Evolutionary conservation across 2,329 filamentous ascomycete genomes (phyloP).

Genomic region (Blastomyces parvus): DNA sequence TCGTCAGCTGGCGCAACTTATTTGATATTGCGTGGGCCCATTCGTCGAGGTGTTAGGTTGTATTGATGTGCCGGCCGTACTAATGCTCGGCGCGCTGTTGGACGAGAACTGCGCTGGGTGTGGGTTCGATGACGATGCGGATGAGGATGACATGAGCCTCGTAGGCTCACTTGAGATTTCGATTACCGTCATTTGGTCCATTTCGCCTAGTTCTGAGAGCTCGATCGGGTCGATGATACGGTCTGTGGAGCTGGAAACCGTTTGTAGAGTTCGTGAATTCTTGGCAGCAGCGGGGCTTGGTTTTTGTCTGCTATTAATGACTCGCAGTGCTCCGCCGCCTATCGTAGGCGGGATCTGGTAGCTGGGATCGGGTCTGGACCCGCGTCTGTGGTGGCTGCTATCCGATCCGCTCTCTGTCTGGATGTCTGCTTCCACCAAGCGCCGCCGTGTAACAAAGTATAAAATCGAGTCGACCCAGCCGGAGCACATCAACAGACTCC

Average conservation of each 20-base stretch:
- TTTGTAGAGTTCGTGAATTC: background rate
- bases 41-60: background rate
- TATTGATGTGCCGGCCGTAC: background rate
- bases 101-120: background rate
- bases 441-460: conserved; percentile 48
- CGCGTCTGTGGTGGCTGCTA: background rate
- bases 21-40: background rate
- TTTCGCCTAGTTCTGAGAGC: background rate
- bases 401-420: background rate
- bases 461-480: conserved; percentile 50
- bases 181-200: background rate
- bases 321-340: background rate
- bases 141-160: background rate
- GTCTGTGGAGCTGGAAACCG: background rate
- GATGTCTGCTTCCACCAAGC: conserved; percentile 33
- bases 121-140: background rate
- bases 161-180: conserved; percentile 5
- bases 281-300: background rate
- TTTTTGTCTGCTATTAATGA: background rate
- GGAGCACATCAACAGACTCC: conserved; percentile 48
- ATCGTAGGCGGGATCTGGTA: background rate
- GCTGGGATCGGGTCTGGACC: background rate
- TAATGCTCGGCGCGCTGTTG: background rate
- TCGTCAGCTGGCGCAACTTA: background rate
- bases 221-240: background rate